Percentiles rank a stretch among this genome's conserved stretches.
Evolutionary conservation across 768 basidiomycete genomes (phyloP).

Genomic region (Serendipita indica): DNA sequence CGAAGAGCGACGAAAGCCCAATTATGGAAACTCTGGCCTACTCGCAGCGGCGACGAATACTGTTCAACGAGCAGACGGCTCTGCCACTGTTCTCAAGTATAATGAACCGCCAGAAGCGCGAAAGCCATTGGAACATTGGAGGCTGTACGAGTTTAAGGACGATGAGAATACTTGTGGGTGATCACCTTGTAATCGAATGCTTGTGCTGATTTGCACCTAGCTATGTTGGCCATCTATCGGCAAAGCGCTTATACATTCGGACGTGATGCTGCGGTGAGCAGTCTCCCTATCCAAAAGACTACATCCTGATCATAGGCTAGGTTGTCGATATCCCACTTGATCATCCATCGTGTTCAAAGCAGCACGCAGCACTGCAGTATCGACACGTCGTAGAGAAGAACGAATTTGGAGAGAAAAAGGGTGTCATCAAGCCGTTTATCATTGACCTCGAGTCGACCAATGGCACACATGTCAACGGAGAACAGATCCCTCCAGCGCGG

Average conservation of each 20-base stretch:
- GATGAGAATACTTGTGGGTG: conserved; percentile 79
- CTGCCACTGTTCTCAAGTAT: conserved; percentile 79
- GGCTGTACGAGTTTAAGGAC: conserved; percentile 95
- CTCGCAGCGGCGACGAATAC: conserved; percentile 95
- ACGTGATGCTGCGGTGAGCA: conserved; percentile 65
- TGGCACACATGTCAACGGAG: conserved; percentile 80
- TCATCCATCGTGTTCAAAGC: conserved; percentile 96
- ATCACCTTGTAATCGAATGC: background rate
- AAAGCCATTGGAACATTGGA: conserved; percentile 80
- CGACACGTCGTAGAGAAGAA: conserved; percentile 77
- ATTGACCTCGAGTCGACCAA: conserved; percentile 99
- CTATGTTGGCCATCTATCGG: conserved; percentile 78
- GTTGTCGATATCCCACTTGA: conserved; percentile 62
- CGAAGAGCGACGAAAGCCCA: conserved; percentile 65
- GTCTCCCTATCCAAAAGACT: conserved; percentile 20
- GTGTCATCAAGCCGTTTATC: conserved; percentile 81
- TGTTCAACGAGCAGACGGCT: conserved; percentile 58
- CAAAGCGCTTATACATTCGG: conserved; percentile 94
- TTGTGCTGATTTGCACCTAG: conserved; percentile 27
- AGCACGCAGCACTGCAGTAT: conserved; percentile 93
- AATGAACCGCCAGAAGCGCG: conserved; percentile 97
- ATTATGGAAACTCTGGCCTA: conserved; percentile 76
- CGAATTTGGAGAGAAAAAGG: conserved; percentile 67
- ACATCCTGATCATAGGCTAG: conserved; percentile 15
- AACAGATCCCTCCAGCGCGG: conserved; percentile 66